phyloP scores from a whole-genome alignment of 805 yeast genomes.

The Candida awuae region DNA sequence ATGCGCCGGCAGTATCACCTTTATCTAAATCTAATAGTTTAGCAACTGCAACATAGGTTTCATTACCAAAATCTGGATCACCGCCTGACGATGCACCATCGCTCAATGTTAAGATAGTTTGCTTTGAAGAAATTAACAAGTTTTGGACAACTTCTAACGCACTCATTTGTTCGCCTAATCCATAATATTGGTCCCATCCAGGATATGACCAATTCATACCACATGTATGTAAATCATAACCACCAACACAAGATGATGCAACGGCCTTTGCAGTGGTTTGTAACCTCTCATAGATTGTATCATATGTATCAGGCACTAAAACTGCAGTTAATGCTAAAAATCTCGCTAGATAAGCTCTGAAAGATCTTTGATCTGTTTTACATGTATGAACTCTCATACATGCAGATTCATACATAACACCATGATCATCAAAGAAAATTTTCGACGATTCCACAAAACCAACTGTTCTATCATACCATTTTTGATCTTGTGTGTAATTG shows the following conservation, averaged over 20 bases:
- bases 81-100: slow-evolving; percentile 35
- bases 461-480: slow-evolving; percentile 59
- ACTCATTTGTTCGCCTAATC: slow-evolving; percentile 73
- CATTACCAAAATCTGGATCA: slow-evolving; percentile 60
- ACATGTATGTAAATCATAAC: slow-evolving; percentile 68
- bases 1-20: slow-evolving; percentile 61
- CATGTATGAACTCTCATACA: slow-evolving; percentile 64
- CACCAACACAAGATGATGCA: slow-evolving; percentile 66
- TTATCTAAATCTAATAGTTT: slow-evolving; percentile 34
- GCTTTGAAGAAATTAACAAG: slow-evolving; percentile 35
- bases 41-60: slow-evolving; percentile 29
- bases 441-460: slow-evolving; percentile 46
- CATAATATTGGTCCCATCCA: slow-evolving; percentile 60
- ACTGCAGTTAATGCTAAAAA: slow-evolving; percentile 68
- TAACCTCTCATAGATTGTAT: slow-evolving; percentile 31
- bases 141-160: slow-evolving; percentile 59
- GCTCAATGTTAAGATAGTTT: slow-evolving; percentile 42
- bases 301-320: slow-evolving; percentile 51
- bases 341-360: slow-evolving; percentile 76
- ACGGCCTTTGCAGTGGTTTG: slow-evolving; percentile 55
- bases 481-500: slow-evolving; percentile 56
- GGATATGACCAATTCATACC: slow-evolving; percentile 56
- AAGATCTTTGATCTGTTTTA: slow-evolving; percentile 84
- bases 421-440: slow-evolving; percentile 41
- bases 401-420: slow-evolving; percentile 71